phyloP scores from a whole-genome alignment of 2,329 filamentous ascomycete species.

The Penicillium sp. region DNA sequence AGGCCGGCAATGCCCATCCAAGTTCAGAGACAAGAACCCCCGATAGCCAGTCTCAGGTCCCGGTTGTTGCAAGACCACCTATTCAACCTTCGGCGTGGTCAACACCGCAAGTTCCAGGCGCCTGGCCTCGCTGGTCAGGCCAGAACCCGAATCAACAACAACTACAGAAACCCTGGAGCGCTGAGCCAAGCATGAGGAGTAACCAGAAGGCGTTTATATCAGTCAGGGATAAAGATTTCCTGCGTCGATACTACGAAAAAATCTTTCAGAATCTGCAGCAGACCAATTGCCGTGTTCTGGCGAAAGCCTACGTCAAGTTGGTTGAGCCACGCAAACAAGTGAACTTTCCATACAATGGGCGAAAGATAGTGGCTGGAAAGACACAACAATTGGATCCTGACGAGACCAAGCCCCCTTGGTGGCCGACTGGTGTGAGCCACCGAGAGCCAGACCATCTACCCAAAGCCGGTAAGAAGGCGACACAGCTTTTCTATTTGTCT shows the following conservation, averaged over 20 bases:
- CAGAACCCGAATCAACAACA: conserved; percentile 3
- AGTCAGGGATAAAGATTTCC: conserved; percentile 26
- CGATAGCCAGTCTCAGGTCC: conserved; percentile 5
- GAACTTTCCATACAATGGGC: conserved; percentile 42
- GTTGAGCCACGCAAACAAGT: conserved; percentile 43
- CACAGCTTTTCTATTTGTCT: not conserved
- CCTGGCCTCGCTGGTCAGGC: conserved; percentile 11
- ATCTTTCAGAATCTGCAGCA: conserved; percentile 40
- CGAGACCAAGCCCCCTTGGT: conserved; percentile 40
- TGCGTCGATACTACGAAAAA: conserved; percentile 38
- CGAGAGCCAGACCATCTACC: conserved; percentile 40
- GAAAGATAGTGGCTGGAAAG: conserved; percentile 37
- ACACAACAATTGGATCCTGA: conserved; percentile 38
- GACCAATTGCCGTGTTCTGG: conserved; percentile 40
- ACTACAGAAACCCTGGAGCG: conserved; percentile 13
- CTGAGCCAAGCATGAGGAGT: conserved; percentile 24
- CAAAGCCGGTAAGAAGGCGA: conserved; percentile 32
- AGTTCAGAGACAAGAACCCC: not conserved
- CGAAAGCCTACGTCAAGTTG: conserved; percentile 42
- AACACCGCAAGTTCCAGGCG: conserved; percentile 1
- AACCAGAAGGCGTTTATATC: conserved; percentile 31
- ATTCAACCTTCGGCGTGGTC: conserved; percentile 19
- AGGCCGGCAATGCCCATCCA: conserved; percentile 3
- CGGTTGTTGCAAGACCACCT: not conserved
- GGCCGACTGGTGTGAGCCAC: conserved; percentile 39